Conservation (phyloP, 306 rosid species). For the Mimosa bimucronata region DNA sequence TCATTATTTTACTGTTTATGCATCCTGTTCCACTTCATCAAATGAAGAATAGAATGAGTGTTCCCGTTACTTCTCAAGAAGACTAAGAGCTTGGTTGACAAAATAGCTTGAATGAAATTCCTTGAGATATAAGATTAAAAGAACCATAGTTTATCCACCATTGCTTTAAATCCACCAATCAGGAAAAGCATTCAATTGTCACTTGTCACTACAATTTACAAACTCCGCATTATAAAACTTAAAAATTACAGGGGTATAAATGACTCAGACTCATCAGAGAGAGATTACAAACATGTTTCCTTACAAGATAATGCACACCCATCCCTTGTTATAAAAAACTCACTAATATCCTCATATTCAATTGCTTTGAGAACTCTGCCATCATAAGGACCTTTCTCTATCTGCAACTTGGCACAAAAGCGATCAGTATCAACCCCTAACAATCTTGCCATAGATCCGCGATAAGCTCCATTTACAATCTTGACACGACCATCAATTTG, state of each 20-base stretch:
- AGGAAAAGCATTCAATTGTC: background rate
- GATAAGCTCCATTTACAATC: slow-evolving; percentile 88
- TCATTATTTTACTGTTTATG: too few species aligned
- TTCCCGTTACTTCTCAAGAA: too few species aligned
- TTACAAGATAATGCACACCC: background rate
- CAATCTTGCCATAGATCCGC: slow-evolving; percentile 72
- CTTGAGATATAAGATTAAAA: too few species aligned
- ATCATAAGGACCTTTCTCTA: slow-evolving; percentile 88
- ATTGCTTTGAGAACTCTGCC: slow-evolving; percentile 83
- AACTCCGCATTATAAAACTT: background rate
- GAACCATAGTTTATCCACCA: background rate
- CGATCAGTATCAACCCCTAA: slow-evolving; percentile 66
- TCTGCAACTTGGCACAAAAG: slow-evolving; percentile 85
- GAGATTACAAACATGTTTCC: background rate
- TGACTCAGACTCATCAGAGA: background rate
- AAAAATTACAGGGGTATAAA: background rate
- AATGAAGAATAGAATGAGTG: too few species aligned
- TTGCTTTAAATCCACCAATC: background rate
- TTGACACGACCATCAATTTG: slow-evolving; percentile 83
- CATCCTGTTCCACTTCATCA: too few species aligned
- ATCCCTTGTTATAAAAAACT: slow-evolving; percentile 28
- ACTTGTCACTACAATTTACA: background rate
- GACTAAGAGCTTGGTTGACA: background rate
- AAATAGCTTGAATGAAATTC: background rate
- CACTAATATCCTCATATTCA: slow-evolving; percentile 84